A percentile compares a stretch with the other conserved stretches of the same genome.
phyloP scores from a whole-genome alignment of 2,329 filamentous ascomycete genomes.

The Ambrosiella cleistominuta region DNA sequence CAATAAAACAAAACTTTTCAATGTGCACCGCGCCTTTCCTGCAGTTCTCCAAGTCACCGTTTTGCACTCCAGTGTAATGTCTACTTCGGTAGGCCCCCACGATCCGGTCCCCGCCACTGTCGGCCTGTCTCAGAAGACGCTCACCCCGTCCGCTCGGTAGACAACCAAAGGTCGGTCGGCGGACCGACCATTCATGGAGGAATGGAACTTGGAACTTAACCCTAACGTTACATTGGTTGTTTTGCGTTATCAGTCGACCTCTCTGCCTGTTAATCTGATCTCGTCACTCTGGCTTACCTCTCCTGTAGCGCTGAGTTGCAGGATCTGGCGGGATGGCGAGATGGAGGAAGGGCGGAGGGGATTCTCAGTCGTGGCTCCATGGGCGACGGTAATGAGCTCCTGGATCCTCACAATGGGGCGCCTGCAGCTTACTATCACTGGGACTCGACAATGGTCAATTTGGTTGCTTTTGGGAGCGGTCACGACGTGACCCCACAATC shows the following conservation, averaged over 20 bases:
- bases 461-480: conserved; percentile 15
- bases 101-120: conserved; percentile 28
- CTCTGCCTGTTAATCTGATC: conserved; percentile 38
- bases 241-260: conserved; percentile 51
- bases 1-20: not conserved
- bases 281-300: conserved; percentile 18
- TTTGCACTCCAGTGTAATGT: conserved; percentile 4
- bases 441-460: conserved; percentile 38
- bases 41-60: conserved; percentile 51
- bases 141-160: conserved; percentile 24
- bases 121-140: conserved; percentile 22
- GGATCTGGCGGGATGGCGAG: not conserved
- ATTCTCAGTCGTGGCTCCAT: conserved; percentile 38
- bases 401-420: conserved; percentile 54
- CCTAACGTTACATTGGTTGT: conserved; percentile 62
- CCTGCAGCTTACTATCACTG: conserved; percentile 62
- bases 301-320: conserved; percentile 1
- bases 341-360: conserved; percentile 18
- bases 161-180: conserved; percentile 5
- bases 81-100: conserved; percentile 10
- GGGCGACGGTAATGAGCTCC: conserved; percentile 48
- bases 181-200: conserved; percentile 25
- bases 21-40: conserved; percentile 54
- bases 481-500: not conserved
- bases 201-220: conserved; percentile 83